Percentiles rank a stretch among this genome's conserved stretches.
Conservation (phyloP, 2,329 filamentous ascomycete genomes). For the Colletotrichum cereale region DNA sequence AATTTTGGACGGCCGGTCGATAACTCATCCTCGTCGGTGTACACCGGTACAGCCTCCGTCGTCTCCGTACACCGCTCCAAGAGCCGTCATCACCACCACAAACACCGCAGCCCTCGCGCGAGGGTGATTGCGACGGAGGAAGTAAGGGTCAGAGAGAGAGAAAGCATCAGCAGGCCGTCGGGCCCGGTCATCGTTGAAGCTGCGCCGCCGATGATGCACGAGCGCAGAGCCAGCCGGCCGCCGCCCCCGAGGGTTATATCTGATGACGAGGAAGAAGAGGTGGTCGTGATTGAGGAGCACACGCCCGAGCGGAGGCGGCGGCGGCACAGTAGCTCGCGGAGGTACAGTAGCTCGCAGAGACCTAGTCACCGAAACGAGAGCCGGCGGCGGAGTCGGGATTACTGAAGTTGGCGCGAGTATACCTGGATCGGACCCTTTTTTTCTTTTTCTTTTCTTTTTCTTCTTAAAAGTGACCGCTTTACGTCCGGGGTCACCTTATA, state of each 20-base stretch:
- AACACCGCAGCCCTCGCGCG: slow-evolving; percentile 34
- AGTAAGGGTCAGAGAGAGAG: slow-evolving; percentile 45
- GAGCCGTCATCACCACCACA: slow-evolving; percentile 29
- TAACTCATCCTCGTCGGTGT: slow-evolving; percentile 37
- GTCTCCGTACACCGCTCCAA: slow-evolving; percentile 41
- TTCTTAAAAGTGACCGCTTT: background rate
- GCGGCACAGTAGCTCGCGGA: slow-evolving; percentile 42
- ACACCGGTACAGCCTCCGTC: slow-evolving; percentile 43
- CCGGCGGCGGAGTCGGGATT: slow-evolving; percentile 34
- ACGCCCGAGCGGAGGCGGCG: slow-evolving; percentile 46
- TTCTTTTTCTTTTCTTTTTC: background rate
- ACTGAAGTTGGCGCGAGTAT: slow-evolving; percentile 11
- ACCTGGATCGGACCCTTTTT: background rate
- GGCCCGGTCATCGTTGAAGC: slow-evolving; percentile 46
- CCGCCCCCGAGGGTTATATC: slow-evolving; percentile 47
- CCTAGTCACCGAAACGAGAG: slow-evolving; percentile 33
- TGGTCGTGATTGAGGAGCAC: slow-evolving; percentile 53
- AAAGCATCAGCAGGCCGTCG: slow-evolving; percentile 26
- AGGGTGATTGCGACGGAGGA: slow-evolving; percentile 48
- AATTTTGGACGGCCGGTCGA: slow-evolving; percentile 55
- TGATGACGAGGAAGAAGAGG: slow-evolving; percentile 47
- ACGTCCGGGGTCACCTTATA: background rate
- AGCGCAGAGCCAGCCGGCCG: slow-evolving; percentile 40
- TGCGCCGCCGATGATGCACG: slow-evolving; percentile 42
- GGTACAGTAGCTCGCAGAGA: slow-evolving; percentile 27